Evolutionary conservation across 768 basidiomycete genomes (phyloP), one percentile per base, ranked within the genome.

Genomic region (Melanogaster broomeanus): DNA sequence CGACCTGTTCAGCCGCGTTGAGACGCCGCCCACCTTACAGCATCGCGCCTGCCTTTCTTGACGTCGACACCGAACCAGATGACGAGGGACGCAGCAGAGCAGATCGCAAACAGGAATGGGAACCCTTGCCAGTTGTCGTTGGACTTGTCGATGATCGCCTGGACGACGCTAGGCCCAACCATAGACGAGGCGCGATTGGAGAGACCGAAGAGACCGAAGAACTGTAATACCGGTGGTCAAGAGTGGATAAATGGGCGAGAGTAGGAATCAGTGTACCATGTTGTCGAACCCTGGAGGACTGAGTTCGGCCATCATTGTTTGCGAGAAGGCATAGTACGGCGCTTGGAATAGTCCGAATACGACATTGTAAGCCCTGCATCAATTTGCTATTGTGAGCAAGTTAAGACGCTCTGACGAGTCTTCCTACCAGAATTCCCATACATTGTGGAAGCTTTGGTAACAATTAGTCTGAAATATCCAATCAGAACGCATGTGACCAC

Each of bases 231-330:
- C 15, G 44, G 4, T 1, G 9, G 56, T 42, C 9, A 27, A 28
- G 19, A 44, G 2, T 7, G 3, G 22, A 16, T 39, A 21, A 1
- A 16, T 1, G 15, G 30, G 35, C 12, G 6, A 12, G 33, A 16
- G 12, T n/a, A 11, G 30, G 34, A 11, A 18, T 9, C 27, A 27
- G 46, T 62, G 21, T 49, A 78, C 81, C 82, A 83, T n/a, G n/a
- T n/a, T n/a, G n/a, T n/a, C n/a, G n/a, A n/a, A n/a, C n/a, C n/a
- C n/a, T n/a, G n/a, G n/a, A 11, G 91, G 91, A 6, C 87, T 84
- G 12, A 95, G 79, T 66, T 94, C 92, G 1, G 88, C 87, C 88
- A 91, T 90, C 86, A 90, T 88, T 0, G 88, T 90, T 63, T 89
- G 85, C 3, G 89, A 83, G 63, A 87, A 90, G 1, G 92, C 88